Evolutionary conservation across 2,329 filamentous ascomycete genomes (phyloP), one percentile per base, ranked within the genome.

Genomic region (Claviceps sp.): DNA sequence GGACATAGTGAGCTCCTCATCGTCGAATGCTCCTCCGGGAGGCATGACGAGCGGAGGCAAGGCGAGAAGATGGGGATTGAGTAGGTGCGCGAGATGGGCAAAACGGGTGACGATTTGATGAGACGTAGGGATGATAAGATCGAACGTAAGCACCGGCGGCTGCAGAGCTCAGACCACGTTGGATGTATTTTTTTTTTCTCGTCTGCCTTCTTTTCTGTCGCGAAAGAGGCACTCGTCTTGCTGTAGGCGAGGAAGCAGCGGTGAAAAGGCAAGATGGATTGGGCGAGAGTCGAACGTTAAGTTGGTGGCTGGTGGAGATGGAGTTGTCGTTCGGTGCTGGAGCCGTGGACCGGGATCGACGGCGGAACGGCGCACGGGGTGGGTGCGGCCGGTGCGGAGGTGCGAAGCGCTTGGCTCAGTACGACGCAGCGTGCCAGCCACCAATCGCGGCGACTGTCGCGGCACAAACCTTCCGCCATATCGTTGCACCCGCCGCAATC

Each of bases 1-100:
- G 61, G 84, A 85, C 66, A 90, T 86, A 68, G 85, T 86, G 58
- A 90, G 81, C 72, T 90, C 86, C 72, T 89, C 86, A 67, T 89
- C 85, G 65, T 90, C 85, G 67, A 86, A 86, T 60, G 71, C 73
- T 65, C 72, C 73, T 65, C 72, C 68, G 55, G 73, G 72, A 64
- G 73, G 70, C 76, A 78, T 79, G 62, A 54, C 56, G 58, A 55
- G 54, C 44, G 36, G 41, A 40, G n/a, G 48, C 36, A 30, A n/a
- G 47, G 48, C 51, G 20, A 26, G 20, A 37, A 38, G 11, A 34
- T 48, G 11, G 8, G 18, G 36, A 45, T 11, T 11, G 20, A 22
- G 14, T 5, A 45, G 24, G n/a, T 20, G 43, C 30, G 30, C 30
- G 9, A 34, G 30, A 34, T 34, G 30, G 30, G 24, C 24, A 24